A percentile compares a stretch with the other conserved stretches of the same genome.
Evolutionary conservation across 2,329 filamentous ascomycete genomes (phyloP).

Genomic region (Rutstroemia sp.): DNA sequence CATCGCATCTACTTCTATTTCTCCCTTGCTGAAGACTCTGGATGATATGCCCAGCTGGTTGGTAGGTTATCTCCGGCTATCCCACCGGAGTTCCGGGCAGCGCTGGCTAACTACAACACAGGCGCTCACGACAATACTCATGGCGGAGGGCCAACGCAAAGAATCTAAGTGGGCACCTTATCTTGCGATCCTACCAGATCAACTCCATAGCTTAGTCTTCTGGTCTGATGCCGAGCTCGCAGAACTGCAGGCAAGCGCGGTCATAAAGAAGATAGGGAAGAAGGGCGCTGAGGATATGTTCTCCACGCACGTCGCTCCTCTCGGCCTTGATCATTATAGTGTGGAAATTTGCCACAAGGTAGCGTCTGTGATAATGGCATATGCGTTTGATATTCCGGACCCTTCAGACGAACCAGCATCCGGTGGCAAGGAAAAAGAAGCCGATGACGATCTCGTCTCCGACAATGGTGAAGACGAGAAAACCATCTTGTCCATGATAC

Average conservation of each 20-base stretch:
- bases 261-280: conserved; percentile 58
- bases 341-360: conserved; percentile 50
- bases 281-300: conserved; percentile 51
- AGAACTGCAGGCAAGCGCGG: conserved; percentile 56
- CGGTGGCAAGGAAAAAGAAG: conserved; percentile 41
- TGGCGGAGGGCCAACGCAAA: conserved; percentile 18
- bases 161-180: conserved; percentile 42
- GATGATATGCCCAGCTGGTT: conserved; percentile 39
- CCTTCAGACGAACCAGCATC: conserved; percentile 28
- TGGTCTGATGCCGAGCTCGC: conserved; percentile 54
- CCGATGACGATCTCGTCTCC: conserved; percentile 37
- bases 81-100: conserved; percentile 1
- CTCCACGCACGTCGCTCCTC: conserved; percentile 43
- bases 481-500: conserved; percentile 55
- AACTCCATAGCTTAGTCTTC: conserved; percentile 63
- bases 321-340: conserved; percentile 38
- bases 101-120: not conserved
- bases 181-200: conserved; percentile 50
- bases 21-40: conserved; percentile 34
- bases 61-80: conserved; percentile 19
- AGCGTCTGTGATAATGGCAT: conserved; percentile 65
- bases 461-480: conserved; percentile 41
- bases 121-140: conserved; percentile 16
- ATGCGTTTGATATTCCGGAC: conserved; percentile 57
- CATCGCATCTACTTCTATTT: conserved; percentile 30